Conservation (phyloP, 164 flowering plant species). For the Vitis riparia region DNA sequence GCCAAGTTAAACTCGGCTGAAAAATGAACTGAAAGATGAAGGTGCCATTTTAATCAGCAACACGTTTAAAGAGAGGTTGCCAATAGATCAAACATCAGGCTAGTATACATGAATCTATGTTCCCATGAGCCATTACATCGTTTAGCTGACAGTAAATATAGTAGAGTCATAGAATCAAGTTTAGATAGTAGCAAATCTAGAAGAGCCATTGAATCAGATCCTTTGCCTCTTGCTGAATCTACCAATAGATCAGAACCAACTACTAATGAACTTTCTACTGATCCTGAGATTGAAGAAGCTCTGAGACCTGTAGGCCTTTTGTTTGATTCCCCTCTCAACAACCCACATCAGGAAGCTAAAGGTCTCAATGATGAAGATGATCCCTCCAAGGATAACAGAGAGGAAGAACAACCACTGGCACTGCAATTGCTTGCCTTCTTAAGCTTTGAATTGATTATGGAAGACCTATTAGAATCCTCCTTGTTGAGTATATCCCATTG, state of each 20-base stretch:
- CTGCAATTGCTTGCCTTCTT: slow-evolving; percentile 93
- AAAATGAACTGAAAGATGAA: slow-evolving; percentile 71
- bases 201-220: slow-evolving; percentile 24
- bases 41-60: slow-evolving; percentile 34
- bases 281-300: slow-evolving; percentile 57
- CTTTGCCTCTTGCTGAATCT: slow-evolving; percentile 17
- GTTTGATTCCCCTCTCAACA: slow-evolving; percentile 79
- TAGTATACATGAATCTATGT: slow-evolving; percentile 83
- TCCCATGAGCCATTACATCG: slow-evolving; percentile 66
- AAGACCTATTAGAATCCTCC: slow-evolving; percentile 63
- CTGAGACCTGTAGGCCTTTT: slow-evolving; percentile 73
- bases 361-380: slow-evolving; percentile 23
- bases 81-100: slow-evolving; percentile 75
- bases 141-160: neutral
- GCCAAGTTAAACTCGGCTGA: slow-evolving; percentile 47
- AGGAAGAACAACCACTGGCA: slow-evolving; percentile 87
- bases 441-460: slow-evolving; percentile 84
- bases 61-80: slow-evolving; percentile 67
- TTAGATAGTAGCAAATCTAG: slow-evolving; percentile 17
- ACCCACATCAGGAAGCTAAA: slow-evolving; percentile 41
- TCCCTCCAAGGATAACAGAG: slow-evolving; percentile 10
- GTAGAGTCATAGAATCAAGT: no score
- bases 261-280: slow-evolving; percentile 21
- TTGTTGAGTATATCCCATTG: slow-evolving; percentile 29
- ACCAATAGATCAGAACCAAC: slow-evolving; percentile 25